phyloP scores from a whole-genome alignment of 345 rosid species.

The Populus nigra region DNA sequence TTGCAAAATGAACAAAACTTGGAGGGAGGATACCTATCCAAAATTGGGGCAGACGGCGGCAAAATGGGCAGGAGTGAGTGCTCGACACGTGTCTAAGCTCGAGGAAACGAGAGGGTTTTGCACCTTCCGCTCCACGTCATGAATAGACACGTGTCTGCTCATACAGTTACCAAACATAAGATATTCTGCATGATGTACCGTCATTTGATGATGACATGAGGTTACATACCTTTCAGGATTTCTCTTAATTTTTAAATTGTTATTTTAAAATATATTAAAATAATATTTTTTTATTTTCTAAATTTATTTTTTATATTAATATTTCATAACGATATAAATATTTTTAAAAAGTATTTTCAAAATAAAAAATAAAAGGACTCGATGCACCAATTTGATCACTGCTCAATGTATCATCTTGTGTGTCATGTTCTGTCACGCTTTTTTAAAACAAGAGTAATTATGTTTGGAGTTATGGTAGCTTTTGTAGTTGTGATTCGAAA shows the following conservation, averaged over 20 bases:
- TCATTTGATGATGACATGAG: slow-evolving; percentile 19
- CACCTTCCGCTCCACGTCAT: slow-evolving; percentile 38
- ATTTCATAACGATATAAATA: no score
- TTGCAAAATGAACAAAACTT: not conserved
- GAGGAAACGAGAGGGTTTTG: not conserved
- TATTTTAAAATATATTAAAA: no score
- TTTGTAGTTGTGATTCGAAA: no score
- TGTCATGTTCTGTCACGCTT: slow-evolving; percentile 1
- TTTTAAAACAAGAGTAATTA: no score
- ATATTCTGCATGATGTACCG: slow-evolving; percentile 17
- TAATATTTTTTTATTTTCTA: no score
- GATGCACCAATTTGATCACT: not conserved
- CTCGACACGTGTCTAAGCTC: slow-evolving; percentile 22
- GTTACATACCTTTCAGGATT: slow-evolving; percentile 18
- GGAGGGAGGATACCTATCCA: not conserved
- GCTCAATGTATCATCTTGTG: no score
- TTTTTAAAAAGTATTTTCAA: no score
- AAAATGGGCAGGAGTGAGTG: not conserved
- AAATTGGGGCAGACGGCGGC: not conserved
- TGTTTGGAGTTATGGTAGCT: no score
- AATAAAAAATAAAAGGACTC: no score
- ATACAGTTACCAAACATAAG: not conserved
- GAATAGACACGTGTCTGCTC: slow-evolving; percentile 29
- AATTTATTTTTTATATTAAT: no score
- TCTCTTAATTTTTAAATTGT: no score